Evolutionary conservation across 805 yeast species (phyloP), one percentile per base, ranked within the genome.

Genomic region (Brettanomyces bruxellensis): DNA sequence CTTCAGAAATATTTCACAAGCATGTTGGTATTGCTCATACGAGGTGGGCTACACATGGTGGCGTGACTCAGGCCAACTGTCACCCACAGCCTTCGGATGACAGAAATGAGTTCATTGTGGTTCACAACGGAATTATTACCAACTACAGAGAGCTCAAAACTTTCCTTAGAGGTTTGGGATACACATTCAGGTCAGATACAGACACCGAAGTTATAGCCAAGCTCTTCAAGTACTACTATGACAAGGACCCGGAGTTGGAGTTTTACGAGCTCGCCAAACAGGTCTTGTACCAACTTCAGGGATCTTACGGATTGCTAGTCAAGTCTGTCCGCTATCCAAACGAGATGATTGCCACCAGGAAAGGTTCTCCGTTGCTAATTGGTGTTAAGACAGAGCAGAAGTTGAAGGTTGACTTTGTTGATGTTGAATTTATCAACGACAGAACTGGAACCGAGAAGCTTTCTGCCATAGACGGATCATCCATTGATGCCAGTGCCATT

Each of bases 21-120:
- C 99, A 93, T 63, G 89, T 82, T 50, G 99, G 96, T 62, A 93
- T 93, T 65, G 98, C 99, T 24, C 99, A 93, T 69, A 93, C 99
- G 12, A 86, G 99, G 73, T 93, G 99, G 99, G 99, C 99, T 44
- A 93, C 99, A 36, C 99, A 93, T 67, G 99, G 99, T 67, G 86
- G 82, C 58, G 97, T 97, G 48, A 80, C 79, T 54, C 79, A 75
- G 51, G 57, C 66, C 51, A 93, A 93, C 73, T 93, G 98, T 64
- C 99, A 93, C 66, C 99, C 99, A 43, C 98, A 91, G 64, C 73
- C 91, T 53, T 87, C 96, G 1, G 99, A 88, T 64, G 75, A 78
- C 8, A 67, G 68, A 41, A 83, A 84, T 56, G 95, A 90, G 66
- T 93, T 93, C 59, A 79, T 87, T 40, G 82, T 93, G 53, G 98